Percentiles rank a stretch among this genome's conserved stretches.
Conservation (phyloP, 2,329 filamentous ascomycete genomes). For the Nemania serpens region DNA sequence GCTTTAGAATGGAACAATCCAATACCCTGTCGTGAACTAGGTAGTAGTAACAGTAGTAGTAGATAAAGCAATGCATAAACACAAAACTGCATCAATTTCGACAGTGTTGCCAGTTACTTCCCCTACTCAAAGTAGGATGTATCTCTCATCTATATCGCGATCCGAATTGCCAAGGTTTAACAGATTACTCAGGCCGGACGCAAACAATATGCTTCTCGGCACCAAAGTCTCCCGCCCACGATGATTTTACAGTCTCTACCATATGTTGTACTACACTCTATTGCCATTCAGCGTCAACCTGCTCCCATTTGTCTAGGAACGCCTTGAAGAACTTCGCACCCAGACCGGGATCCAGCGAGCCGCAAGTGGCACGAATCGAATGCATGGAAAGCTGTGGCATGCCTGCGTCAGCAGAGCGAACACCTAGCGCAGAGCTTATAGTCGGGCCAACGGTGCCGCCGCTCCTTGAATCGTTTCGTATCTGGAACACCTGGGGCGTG, state of each 20-base stretch:
- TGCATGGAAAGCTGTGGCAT: constrained; percentile 96
- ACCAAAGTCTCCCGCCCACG: not conserved
- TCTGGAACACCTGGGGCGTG: constrained; percentile 87
- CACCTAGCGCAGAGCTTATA: constrained; percentile 78
- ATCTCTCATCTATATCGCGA: too few species aligned
- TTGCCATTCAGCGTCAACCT: constrained; percentile 78
- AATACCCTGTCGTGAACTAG: too few species aligned
- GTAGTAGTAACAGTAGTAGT: too few species aligned
- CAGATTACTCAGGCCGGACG: not conserved
- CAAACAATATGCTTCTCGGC: not conserved
- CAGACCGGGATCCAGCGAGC: constrained; percentile 81
- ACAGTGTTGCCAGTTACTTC: too few species aligned
- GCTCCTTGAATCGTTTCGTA: constrained; percentile 85
- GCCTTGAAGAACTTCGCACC: constrained; percentile 88
- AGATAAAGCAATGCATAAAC: too few species aligned
- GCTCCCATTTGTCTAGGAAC: constrained; percentile 85
- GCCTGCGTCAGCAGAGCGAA: constrained; percentile 83
- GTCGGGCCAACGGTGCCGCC: constrained; percentile 96
- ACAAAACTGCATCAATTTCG: too few species aligned
- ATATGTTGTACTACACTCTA: constrained; percentile 16
- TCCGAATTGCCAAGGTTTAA: not conserved
- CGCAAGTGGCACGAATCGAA: constrained; percentile 85
- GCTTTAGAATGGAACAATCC: too few species aligned
- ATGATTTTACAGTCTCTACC: too few species aligned
- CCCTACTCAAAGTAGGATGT: too few species aligned